Percentiles rank a stretch among this genome's conserved stretches.
These are phyloP conservation scores for Xylaria intraflava DNA, from an alignment of 495 filamentous ascomycete genomes.

Conservation along the genomic window DNA sequence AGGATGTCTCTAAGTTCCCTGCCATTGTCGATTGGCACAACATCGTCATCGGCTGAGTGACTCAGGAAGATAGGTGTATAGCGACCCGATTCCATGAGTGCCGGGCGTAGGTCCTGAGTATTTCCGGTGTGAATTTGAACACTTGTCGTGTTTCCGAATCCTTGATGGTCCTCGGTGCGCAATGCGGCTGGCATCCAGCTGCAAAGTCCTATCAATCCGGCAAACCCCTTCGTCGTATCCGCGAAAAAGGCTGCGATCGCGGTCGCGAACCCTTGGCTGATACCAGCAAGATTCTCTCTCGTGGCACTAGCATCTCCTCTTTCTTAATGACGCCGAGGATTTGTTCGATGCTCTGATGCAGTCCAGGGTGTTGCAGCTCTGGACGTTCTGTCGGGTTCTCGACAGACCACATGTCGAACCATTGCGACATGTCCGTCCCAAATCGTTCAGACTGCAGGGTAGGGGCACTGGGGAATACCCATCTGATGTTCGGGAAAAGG, in stretches of 20 bases:
- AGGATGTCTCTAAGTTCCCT: conserved; percentile 35
- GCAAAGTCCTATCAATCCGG: conserved; percentile 49
- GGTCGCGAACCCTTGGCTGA: conserved; percentile 40
- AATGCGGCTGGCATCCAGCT: conserved; percentile 44
- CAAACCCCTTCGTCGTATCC: conserved; percentile 17
- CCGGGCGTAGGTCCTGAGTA: no score
- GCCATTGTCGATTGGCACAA: conserved; percentile 43
- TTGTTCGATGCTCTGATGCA: conserved; percentile 20
- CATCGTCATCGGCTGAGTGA: conserved; percentile 47
- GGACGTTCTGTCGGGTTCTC: conserved; percentile 22
- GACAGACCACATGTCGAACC: conserved; percentile 39
- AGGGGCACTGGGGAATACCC: conserved; percentile 43
- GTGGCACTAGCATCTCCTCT: conserved; percentile 26
- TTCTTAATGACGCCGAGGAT: conserved; percentile 17
- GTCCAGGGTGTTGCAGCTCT: conserved; percentile 26
- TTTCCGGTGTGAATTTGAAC: no score
- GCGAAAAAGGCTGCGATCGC: conserved; percentile 37
- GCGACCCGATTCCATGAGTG: conserved; percentile 5
- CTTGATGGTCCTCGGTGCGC: conserved; percentile 6
- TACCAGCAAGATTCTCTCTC: conserved; percentile 28
- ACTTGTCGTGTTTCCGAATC: background rate
- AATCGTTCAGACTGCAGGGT: conserved; percentile 32
- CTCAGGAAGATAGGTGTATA: conserved; percentile 43
- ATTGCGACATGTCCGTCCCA: conserved; percentile 32
- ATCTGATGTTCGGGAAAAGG: conserved; percentile 24